A percentile compares a stretch with the other conserved stretches of the same genome.
Conservation (phyloP, 441 rosid species). For the Populus trichocarpa region DNA sequence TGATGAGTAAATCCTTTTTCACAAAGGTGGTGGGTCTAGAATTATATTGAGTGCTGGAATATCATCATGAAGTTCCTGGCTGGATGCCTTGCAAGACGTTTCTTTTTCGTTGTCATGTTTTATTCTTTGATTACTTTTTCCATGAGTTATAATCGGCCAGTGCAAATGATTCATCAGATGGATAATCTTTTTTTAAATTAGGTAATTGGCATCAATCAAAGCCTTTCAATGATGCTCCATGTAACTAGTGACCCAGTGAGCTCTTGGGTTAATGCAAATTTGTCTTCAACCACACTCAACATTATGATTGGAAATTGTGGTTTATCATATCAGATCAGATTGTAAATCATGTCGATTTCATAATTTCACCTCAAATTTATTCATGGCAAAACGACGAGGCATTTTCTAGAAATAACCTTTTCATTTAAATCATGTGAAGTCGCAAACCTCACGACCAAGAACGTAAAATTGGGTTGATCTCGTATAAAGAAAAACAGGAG, state of each 20-base stretch:
- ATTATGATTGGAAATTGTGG: not conserved
- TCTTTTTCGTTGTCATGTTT: constrained; percentile 1
- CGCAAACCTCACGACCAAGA: no score
- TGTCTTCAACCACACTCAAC: not conserved
- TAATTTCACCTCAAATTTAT: no score
- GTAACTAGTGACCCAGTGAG: not conserved
- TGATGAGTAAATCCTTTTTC: not conserved
- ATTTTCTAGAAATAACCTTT: no score
- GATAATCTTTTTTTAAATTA: not conserved
- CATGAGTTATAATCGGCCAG: constrained; percentile 12
- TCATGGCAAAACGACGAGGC: no score
- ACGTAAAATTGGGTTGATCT: no score
- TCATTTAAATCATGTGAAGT: no score
- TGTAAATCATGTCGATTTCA: not conserved
- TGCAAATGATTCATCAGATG: constrained; percentile 3
- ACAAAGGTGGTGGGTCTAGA: constrained; percentile 15
- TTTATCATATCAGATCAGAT: not conserved
- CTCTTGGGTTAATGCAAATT: no score
- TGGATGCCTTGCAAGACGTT: constrained; percentile 8
- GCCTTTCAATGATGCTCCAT: not conserved
- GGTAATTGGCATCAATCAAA: constrained; percentile 13
- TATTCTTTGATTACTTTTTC: not conserved
- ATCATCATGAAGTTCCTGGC: constrained; percentile 21
- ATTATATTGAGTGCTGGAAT: not conserved
- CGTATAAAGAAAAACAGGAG: no score